Percentiles rank a stretch among this genome's conserved stretches.
Evolutionary conservation across 225 moss, liverwort and hornwort species (phyloP).

Genomic region (Marchantia polymorpha): DNA sequence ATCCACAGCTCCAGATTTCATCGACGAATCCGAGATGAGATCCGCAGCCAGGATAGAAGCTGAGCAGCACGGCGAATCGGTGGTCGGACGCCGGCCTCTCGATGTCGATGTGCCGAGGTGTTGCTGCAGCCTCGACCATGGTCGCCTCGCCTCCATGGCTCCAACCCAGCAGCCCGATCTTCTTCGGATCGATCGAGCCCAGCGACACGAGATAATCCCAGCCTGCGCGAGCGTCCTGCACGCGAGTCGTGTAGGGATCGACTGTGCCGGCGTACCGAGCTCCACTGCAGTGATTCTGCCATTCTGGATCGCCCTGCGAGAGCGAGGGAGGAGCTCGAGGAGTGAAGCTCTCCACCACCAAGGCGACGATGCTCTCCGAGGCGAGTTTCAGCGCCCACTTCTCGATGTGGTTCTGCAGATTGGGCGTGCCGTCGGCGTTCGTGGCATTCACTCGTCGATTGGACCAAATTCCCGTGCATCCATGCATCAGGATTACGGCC

Average conservation of each 20-base stretch:
- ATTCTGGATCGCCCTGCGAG: slow-evolving; percentile 31
- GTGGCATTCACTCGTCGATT: slow-evolving; percentile 43
- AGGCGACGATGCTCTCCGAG: slow-evolving; percentile 47
- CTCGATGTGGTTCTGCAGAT: slow-evolving; percentile 57
- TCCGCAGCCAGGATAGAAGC: slow-evolving; percentile 67
- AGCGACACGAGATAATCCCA: slow-evolving; percentile 43
- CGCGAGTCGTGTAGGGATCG: slow-evolving; percentile 48
- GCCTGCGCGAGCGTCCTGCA: slow-evolving; percentile 55
- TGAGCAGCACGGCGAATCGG: slow-evolving; percentile 43
- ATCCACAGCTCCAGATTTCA: neutral
- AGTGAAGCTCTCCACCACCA: slow-evolving; percentile 70
- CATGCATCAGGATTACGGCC: slow-evolving; percentile 71
- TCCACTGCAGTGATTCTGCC: slow-evolving; percentile 63
- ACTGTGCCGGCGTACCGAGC: slow-evolving; percentile 30
- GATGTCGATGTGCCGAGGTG: slow-evolving; percentile 23
- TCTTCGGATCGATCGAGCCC: slow-evolving; percentile 34
- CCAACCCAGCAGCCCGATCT: slow-evolving; percentile 62
- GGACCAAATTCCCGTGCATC: slow-evolving; percentile 70
- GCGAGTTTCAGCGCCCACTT: slow-evolving; percentile 62
- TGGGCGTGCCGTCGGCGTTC: slow-evolving; percentile 43
- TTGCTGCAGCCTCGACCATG: slow-evolving; percentile 52
- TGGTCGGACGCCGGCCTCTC: slow-evolving; percentile 26
- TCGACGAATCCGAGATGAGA: slow-evolving; percentile 33
- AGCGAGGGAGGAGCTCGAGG: slow-evolving; percentile 41
- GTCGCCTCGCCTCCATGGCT: slow-evolving; percentile 59